Conservation (phyloP, 2,329 filamentous ascomycete species). For the Penicillium sp. region DNA sequence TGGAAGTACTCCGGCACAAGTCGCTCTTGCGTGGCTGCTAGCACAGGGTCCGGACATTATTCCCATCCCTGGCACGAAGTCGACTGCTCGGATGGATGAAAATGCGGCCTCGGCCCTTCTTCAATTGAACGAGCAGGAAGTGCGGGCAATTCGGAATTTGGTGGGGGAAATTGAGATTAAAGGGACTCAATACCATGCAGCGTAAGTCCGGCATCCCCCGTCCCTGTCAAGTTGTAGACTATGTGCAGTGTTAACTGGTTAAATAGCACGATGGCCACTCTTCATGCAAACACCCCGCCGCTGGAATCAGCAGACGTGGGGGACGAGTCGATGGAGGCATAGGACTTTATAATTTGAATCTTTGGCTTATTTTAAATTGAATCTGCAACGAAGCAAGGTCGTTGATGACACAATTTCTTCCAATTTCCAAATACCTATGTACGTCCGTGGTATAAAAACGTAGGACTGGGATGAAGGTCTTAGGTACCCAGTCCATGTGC, state of each 20-base stretch:
- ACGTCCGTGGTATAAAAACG: no score
- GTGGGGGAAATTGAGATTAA: conserved; percentile 19
- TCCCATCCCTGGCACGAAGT: conserved; percentile 33
- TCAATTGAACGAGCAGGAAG: conserved; percentile 23
- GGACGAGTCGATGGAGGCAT: no score
- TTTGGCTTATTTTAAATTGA: no score
- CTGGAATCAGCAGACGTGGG: background rate
- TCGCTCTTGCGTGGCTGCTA: conserved; percentile 66
- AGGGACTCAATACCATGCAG: conserved; percentile 21
- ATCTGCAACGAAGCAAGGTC: no score
- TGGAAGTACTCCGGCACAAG: conserved; percentile 57
- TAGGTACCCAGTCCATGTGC: no score
- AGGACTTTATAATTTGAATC: no score
- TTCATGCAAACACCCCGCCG: conserved; percentile 10
- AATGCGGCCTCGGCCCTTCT: conserved; percentile 20
- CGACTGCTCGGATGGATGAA: conserved; percentile 24
- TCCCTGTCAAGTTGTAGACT: background rate
- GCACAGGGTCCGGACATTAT: conserved; percentile 52
- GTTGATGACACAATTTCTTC: no score
- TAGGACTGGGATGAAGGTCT: no score
- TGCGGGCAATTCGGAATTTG: conserved; percentile 20
- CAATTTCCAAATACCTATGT: no score
- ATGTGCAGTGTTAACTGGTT: background rate
- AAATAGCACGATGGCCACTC: conserved; percentile 4
- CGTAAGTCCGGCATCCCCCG: conserved; percentile 13